Conservation (phyloP, 257 asterid species). For the Linderniella brevidens region DNA sequence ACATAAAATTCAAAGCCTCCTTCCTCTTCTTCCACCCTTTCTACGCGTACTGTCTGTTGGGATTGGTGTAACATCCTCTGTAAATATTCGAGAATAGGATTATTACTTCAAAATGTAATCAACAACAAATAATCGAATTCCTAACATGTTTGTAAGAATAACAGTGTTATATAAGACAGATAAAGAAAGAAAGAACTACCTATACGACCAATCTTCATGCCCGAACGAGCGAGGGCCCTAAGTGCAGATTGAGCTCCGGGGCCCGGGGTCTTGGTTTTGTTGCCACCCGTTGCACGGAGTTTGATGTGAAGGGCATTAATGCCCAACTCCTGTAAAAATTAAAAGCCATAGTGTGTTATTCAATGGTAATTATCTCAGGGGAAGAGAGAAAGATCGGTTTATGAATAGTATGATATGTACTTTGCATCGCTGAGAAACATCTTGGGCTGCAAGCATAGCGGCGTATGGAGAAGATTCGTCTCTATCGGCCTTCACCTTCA, state of each 20-base stretch:
- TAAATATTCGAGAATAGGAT: no score
- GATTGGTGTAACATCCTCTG: no score
- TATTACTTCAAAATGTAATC: no score
- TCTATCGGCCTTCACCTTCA: background rate
- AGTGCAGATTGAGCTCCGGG: constrained; percentile 1
- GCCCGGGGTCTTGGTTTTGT: background rate
- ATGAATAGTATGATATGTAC: background rate
- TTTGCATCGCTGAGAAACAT: constrained; percentile 1
- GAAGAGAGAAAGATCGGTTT: background rate
- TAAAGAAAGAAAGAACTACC: no score
- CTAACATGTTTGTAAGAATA: no score
- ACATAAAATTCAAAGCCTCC: no score
- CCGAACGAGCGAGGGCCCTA: background rate
- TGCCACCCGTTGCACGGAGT: background rate
- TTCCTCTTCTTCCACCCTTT: no score
- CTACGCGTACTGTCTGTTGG: no score
- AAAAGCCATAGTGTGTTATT: background rate
- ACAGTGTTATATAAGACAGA: no score
- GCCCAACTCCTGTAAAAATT: constrained; percentile 1
- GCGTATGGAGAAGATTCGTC: background rate
- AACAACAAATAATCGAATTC: no score
- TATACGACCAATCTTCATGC: background rate
- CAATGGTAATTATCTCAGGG: background rate
- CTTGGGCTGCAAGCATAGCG: background rate
- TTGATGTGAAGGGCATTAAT: background rate